Base-by-base conservation (phyloP, 176 grass and related monocot species). In the Pontederia paniculata region DNA sequence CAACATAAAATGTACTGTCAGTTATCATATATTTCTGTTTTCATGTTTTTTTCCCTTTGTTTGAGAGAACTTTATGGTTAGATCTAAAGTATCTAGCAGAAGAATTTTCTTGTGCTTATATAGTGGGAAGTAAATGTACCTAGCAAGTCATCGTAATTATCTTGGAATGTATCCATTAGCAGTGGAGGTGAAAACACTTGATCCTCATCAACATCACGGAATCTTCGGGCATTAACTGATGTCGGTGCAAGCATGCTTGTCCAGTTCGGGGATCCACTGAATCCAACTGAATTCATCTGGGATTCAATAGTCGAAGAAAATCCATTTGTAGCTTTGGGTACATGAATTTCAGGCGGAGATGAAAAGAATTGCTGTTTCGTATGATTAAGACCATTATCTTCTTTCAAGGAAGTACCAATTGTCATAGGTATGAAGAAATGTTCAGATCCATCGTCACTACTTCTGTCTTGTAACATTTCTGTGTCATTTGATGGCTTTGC, bases 101-200 rank as follows among this genome's bases (percentile, higher is more conserved):
- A 37, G 28, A 37, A 37, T 37, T 37, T 37, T 2, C 7, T 5
- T 37, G 28, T 2, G 28, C 28, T 5, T 37, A 9, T n/a, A n/a
- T n/a, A n/a, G n/a, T n/a, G 44, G 21, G 60, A 14, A 18, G 49
- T 63, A 57, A 19, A 61, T 64, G 65, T 93, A 98, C 94, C 94
- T 62, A 98, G 87, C 78, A 98, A 82, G 75, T 98, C 94, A 58
- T 98, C 87, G 0, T 88, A 84, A 13, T 78, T 63, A 69, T 98
- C 94, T 45, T 78, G 80, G 51, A 98, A 79, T 37, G 87, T 82
- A 53, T 98, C 87, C 69, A 88, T 52, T 66, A 93, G 68, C 56
- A 98, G 72, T 42, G 87, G 86, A 0, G 86, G 93, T 0, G 94
- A 93, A 66, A 91, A 98, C 54, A 85, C 83, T 93, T 99, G 87